Conservation (phyloP, 768 basidiomycete species). For the Vararia minispora region DNA sequence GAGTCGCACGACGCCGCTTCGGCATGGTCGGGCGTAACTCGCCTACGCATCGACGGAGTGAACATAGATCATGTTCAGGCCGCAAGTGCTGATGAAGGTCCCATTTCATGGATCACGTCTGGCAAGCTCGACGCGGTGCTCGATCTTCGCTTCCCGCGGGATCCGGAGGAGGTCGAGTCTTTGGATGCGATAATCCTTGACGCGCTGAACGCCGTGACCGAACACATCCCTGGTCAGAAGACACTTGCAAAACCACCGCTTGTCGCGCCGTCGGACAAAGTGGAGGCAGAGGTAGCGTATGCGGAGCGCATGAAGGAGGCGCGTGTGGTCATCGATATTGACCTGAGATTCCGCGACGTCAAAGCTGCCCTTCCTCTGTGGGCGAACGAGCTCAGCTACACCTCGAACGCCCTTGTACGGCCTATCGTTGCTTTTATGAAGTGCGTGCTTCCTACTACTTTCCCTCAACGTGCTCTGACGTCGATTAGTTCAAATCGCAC, state of each 20-base stretch:
- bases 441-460: conserved; percentile 31
- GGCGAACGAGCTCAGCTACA: conserved; percentile 78
- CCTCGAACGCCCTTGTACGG: conserved; percentile 84
- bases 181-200: conserved; percentile 82
- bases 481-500: conserved; percentile 76
- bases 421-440: conserved; percentile 99
- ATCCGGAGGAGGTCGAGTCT: conserved; percentile 54
- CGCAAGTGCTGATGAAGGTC: conserved; percentile 70
- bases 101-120: conserved; percentile 95
- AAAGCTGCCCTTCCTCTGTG: conserved; percentile 94
- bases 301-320: conserved; percentile 26
- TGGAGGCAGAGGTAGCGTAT: conserved; percentile 20
- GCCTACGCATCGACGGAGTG: conserved; percentile 93
- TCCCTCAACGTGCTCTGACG: conserved; percentile 6
- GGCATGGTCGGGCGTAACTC: conserved; percentile 49
- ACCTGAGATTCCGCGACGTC: conserved; percentile 87
- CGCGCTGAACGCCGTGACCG: conserved; percentile 60
- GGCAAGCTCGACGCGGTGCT: conserved; percentile 95
- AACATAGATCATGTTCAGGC: conserved; percentile 92
- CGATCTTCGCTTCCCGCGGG: conserved; percentile 93
- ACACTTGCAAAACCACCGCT: conserved; percentile 82
- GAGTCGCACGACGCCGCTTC: conserved; percentile 73
- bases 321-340: conserved; percentile 77
- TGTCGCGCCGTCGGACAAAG: conserved; percentile 47
- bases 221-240: conserved; percentile 77